phyloP scores from a whole-genome alignment of 2,329 filamentous ascomycete genomes.

The Neobulgaria alba region DNA sequence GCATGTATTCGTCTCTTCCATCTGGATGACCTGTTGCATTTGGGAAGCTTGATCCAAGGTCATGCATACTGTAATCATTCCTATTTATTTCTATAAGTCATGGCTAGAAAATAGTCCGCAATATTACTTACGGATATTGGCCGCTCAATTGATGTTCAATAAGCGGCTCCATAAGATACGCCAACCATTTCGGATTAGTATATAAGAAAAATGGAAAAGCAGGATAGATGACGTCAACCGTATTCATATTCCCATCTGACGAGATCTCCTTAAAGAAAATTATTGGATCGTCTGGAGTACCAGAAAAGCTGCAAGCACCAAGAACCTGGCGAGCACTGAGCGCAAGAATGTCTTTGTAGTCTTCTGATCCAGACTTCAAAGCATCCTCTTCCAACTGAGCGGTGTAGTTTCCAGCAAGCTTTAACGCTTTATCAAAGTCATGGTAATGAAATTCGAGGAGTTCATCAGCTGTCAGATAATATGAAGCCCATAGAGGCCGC shows the following conservation, averaged over 20 bases:
- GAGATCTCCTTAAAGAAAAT: constrained; percentile 82
- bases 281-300: constrained; percentile 62
- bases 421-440: constrained; percentile 57
- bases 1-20: constrained; percentile 57
- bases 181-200: constrained; percentile 73
- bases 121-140: constrained; percentile 56
- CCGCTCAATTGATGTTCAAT: constrained; percentile 75
- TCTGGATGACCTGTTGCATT: constrained; percentile 67
- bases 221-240: constrained; percentile 81
- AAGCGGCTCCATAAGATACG: constrained; percentile 69
- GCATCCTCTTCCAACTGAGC: constrained; percentile 62
- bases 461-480: constrained; percentile 54
- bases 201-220: constrained; percentile 82
- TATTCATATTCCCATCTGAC: constrained; percentile 77
- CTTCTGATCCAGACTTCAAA: constrained; percentile 61
- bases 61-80: constrained; percentile 75
- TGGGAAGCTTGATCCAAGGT: constrained; percentile 63
- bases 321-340: constrained; percentile 73
- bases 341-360: constrained; percentile 70
- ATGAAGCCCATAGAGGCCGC: constrained; percentile 72
- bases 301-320: constrained; percentile 68
- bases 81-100: constrained; percentile 7
- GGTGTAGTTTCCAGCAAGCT: constrained; percentile 66
- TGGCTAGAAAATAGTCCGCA: too few species aligned
- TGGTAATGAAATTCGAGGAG: constrained; percentile 68